Base-by-base conservation (phyloP, 2,329 filamentous ascomycete species). In the Stylonectria norvegica region DNA sequence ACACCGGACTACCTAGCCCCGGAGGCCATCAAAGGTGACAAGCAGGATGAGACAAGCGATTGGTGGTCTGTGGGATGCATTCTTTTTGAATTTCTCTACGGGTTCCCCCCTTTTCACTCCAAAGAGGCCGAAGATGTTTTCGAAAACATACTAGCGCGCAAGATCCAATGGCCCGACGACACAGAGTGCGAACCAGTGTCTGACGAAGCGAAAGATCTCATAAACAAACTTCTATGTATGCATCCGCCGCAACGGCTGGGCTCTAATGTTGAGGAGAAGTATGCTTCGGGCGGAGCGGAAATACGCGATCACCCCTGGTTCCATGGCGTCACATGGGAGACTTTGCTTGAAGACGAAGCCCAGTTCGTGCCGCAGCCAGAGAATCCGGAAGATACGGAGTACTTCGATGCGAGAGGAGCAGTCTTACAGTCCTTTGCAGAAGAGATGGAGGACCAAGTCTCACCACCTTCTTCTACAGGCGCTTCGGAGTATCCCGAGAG, bases 51-150 rank as follows among this genome's bases (percentile, higher is more conserved):
- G 64, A 93, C 91, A 52, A 97, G 93, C 60, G 93, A 98, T 80
- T 98, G 93, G 93, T 98, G 93, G 93, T 97, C 93, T 16, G 76
- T 98, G n/a, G 93, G 93, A 1, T 98, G 94, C 63, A 97, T 98
- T 54, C 71, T 97, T 65, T 98, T 96, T 57, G 93, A 98, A 58
- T 96, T 95, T 52, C 70, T 98, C 3, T 97, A 88, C 58, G 93
- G 93, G 1, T 85, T 88, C 42, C 93, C 93, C 1, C 93, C 93
- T 1, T 98, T 98, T 64, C 89, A 97, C 62, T 93, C 89, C 1
- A 73, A 76, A 15, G 89, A 90, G 34, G 89, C 93, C 0, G 93
- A 98, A 55, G 77, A 93, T 54, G 93, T 98, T 1, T 98, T 98
- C 59, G 88, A 96, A 55, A 98, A 98, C 56, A 98, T 98, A 46